Base-by-base conservation (phyloP, 2,329 filamentous ascomycete species). In the Trichoderma pleuroti region DNA sequence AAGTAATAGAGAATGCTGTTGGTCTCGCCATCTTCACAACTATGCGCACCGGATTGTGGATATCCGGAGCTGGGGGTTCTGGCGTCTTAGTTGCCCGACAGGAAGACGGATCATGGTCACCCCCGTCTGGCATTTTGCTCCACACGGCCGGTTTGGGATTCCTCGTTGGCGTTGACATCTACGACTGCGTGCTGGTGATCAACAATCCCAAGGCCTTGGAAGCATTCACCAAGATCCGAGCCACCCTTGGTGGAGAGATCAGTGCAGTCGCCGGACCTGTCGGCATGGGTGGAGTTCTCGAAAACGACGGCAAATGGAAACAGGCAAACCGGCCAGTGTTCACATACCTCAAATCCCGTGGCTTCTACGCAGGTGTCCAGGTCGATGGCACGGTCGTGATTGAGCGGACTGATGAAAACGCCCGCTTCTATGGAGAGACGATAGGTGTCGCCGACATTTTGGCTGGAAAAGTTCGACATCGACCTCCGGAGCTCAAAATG, bases 381-480 rank as follows among this genome's bases (percentile, higher is more conserved):
- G 85, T 94, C n/a, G 92, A 95, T 74, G 93, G 93, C 2, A 94
- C 92, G 0, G 86, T 95, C 21, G 85, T 95, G 54, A 89, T 94
- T 64, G 90, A 93, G 76, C 86, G 93, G 26, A 88, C 86, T 0
- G 93, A 94, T 74, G 93, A 93, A 76, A 96, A 96, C 76, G 90
- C 92, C 72, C 85, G 87, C 11, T 95, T 95, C 75, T 96, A 94
- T 77, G 88, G 89, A 18, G 86, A 93, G 72, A 76, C 76, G 14
- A 65, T 70, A n/a, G 68, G 68, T 6, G 68, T 70, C n/a, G 30
- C 49, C 10, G 76, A 77, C n/a, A 82, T 83, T 59, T 75, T 78
- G 0, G 79, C 81, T 7, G 74, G 77, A 66, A 78, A 74, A 69
- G 83, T 84, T 56, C 71, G 84, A 2, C 72, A 73, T 34, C 84